phyloP scores from a whole-genome alignment of 257 asterid species.

The Cordia subcordata region DNA sequence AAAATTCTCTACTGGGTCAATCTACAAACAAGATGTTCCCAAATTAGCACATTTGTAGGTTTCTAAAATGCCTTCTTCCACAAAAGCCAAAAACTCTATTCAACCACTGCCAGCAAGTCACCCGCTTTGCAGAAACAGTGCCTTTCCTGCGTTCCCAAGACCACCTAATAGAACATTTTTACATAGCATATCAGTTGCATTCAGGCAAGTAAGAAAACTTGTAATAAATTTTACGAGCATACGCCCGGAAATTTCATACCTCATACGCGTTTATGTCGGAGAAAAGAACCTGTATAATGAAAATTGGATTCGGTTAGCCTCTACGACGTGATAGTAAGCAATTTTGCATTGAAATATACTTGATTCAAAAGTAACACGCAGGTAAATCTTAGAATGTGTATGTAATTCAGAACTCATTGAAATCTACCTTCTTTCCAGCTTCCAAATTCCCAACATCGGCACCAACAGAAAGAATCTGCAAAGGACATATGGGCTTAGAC shows the following conservation, averaged over 20 bases:
- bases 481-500: neutral
- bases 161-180: constrained; percentile 50
- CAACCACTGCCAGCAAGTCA: constrained; percentile 44
- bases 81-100: constrained; percentile 4
- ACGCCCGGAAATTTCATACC: constrained; percentile 32
- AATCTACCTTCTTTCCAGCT: constrained; percentile 68
- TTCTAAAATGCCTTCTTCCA: neutral
- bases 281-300: constrained; percentile 72
- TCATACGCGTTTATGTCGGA: constrained; percentile 78
- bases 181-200: neutral
- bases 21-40: neutral
- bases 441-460: constrained; percentile 58
- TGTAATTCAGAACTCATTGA: neutral
- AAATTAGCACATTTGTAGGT: too few relatives aligned
- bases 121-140: constrained; percentile 56
- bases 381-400: neutral
- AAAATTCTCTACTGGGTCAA: neutral
- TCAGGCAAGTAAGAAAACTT: neutral
- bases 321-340: neutral
- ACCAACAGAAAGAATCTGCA: constrained; percentile 75
- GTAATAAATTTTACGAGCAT: neutral
- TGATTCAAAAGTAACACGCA: neutral
- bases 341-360: neutral
- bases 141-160: constrained; percentile 67
- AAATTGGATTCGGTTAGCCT: neutral